A percentile compares a stretch with the other conserved stretches of the same genome.
These are phyloP conservation scores for Petasospora fabianii DNA, from an alignment of 1,139 yeast genomes.

Conservation along the genomic window DNA sequence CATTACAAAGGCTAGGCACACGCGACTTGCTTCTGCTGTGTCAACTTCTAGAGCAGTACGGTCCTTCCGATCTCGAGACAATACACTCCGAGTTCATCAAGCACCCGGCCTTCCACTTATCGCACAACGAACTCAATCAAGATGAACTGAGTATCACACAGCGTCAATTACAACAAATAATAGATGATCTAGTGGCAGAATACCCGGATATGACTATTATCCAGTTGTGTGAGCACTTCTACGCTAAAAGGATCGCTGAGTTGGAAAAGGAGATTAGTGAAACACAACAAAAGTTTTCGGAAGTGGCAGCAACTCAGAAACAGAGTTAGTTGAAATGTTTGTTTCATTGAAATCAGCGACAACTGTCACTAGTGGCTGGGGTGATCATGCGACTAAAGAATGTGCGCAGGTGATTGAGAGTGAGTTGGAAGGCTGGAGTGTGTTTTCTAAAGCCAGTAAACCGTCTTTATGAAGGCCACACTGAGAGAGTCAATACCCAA, in stretches of 20 bases:
- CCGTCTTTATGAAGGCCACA: no score
- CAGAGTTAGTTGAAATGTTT: no score
- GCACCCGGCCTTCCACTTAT: slow-evolving; percentile 22
- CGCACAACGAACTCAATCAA: slow-evolving; percentile 21
- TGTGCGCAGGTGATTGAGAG: no score
- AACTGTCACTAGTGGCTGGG: no score
- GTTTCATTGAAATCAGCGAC: no score
- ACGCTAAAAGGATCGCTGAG: slow-evolving; percentile 18
- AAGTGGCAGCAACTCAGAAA: no score
- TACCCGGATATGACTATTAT: slow-evolving; percentile 14
- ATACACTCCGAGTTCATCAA: slow-evolving; percentile 14
- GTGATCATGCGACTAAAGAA: no score
- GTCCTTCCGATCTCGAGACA: slow-evolving; percentile 9
- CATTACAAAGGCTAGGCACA: slow-evolving; percentile 18
- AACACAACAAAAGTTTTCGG: slow-evolving; percentile 6
- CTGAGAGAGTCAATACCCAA: no score
- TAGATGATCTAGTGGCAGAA: slow-evolving; percentile 3
- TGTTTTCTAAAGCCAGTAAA: no score
- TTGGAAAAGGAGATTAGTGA: slow-evolving; percentile 13
- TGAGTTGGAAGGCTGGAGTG: no score
- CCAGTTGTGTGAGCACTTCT: slow-evolving; percentile 23
- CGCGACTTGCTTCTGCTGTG: slow-evolving; percentile 22
- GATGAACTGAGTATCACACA: slow-evolving; percentile 10
- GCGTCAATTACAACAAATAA: slow-evolving; percentile 8
- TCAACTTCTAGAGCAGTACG: slow-evolving; percentile 24